Evolutionary conservation across 441 rosid species (phyloP).

Genomic region (Erodium texanum): DNA sequence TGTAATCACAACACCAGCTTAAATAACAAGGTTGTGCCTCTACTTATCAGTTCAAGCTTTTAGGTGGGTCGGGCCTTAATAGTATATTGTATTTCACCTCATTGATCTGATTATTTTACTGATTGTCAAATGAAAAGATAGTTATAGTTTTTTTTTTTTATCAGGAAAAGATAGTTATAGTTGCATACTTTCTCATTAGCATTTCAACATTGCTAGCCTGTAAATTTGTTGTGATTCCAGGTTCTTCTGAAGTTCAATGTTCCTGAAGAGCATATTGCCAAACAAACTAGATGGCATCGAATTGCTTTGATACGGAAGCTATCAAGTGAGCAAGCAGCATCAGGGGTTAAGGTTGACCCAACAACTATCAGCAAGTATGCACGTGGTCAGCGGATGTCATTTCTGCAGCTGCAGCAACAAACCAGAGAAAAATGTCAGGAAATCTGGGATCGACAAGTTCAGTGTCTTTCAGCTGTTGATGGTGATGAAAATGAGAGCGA

Average conservation of each 20-base stretch:
- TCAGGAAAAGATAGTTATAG: no score
- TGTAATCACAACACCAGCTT: no score
- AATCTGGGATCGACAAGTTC: conserved; percentile 94
- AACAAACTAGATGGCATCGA: conserved; percentile 98
- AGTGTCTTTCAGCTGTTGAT: conserved; percentile 73
- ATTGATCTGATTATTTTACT: no score
- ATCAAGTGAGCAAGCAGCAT: conserved; percentile 97
- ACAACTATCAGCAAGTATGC: conserved; percentile 94
- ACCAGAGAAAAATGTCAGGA: conserved; percentile 98
- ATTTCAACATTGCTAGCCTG: not conserved
- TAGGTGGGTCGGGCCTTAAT: no score
- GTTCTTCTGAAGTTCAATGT: conserved; percentile 94
- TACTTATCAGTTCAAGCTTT: no score
- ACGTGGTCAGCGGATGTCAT: conserved; percentile 98
- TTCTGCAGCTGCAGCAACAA: conserved; percentile 96
- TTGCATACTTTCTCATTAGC: not conserved
- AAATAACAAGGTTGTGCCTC: no score
- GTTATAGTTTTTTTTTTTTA: no score
- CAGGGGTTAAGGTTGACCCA: conserved; percentile 95
- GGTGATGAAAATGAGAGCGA: conserved; percentile 89
- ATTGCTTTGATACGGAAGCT: conserved; percentile 99
- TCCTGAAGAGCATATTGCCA: conserved; percentile 79
- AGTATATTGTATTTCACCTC: no score
- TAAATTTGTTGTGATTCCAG: conserved; percentile 25
- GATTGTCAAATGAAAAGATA: no score